Base-by-base conservation (phyloP, 169 alveolate species). In the Plasmodium cynomolgi region DNA sequence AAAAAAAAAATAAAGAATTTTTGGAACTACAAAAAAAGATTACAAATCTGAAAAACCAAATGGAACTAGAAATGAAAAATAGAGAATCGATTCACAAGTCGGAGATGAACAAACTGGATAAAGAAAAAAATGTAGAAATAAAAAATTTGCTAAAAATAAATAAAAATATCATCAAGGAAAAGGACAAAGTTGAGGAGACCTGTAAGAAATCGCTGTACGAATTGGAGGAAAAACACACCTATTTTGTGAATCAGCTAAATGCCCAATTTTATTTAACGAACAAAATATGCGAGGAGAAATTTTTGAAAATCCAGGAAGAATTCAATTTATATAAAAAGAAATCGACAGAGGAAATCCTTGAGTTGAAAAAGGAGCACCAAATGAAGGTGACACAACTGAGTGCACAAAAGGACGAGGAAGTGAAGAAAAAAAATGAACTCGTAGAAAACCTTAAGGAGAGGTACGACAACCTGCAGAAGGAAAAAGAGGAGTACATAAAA, bases 1-100 rank as follows among this genome's bases (percentile, higher is more conserved):
- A 90, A 17, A 90, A 90, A 15, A 79, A 90, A 54, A 90, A 79
- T 41, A 90, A 90, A n/a, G 94, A 90, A 68, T 34, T 47, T 26
- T 90, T 90, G 73, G 94, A 90, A 80, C 23, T 90, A 62, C 84
- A 90, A 50, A 90, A 90, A 33, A 90, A 90, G 15, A 90, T 90
- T 80, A 81, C 50, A 20, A 90, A 90, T 81, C 13, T 81, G 29
- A 90, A 81, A 90, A 81, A 90, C 54, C 91, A 90, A 81, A 90
- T 90, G 91, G 88, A 80, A 39, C 74, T 90, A 44, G 94, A 90
- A 90, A 90, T 90, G 94, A 90, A 90, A 90, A 90, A 90, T 80
- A 90, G 82, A n/a, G 94, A 90, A 68, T 90, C 94, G 50, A 90
- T 90, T 62, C 83, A 90, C 50, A 90, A 90, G 71, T 80, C 82